Base-by-base conservation (phyloP, 257 asterid species). In the Solanum paucissectum region DNA sequence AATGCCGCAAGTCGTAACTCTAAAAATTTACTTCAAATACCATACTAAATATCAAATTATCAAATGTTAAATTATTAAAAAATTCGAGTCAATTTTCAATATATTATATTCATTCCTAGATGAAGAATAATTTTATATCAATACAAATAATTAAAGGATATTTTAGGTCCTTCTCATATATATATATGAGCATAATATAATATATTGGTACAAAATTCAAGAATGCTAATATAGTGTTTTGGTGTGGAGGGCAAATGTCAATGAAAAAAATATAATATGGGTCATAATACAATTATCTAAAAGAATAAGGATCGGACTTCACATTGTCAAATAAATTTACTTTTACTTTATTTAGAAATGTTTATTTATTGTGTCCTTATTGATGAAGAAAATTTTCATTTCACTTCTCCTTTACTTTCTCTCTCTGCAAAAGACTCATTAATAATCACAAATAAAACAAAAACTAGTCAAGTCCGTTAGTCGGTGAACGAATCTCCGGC, bases 381-480 rank as follows among this genome's bases (percentile, higher is more conserved):
- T 44, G 36, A 76, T n/a, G 20, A 42, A 42, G 84, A 79, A 79
- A 79, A 42, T 73, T 87, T 81, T 33, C 69, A 16, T 25, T 79
- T 72, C 49, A 38, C 87, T 83, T 38, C 27, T 88, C 86, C 83
- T 25, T 23, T 25, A 64, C 72, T 87, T 76, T 87, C 79, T 83
- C 83, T 64, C 86, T 88, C 86, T 94, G 98, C 91, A 93, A 16
- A 52, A 94, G 88, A 92, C 84, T 42, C 92, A 88, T 89, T 83
- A 90, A 92, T 92, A 89, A 91, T 89, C 95, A 91, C 89, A 93
- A 91, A 89, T 18, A 55, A 91, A 91, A 93, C 93, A 86, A 92
- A 92, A 46, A 88, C 91, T 87, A 87, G 91, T 92, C 89, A 90
- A 91, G 95, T 93, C 94, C 94, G 93, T 92, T 68, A 83, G 95